Evolutionary conservation across 2,329 filamentous ascomycete species (phyloP).

Genomic region (Orbilia blumenaviensis): DNA sequence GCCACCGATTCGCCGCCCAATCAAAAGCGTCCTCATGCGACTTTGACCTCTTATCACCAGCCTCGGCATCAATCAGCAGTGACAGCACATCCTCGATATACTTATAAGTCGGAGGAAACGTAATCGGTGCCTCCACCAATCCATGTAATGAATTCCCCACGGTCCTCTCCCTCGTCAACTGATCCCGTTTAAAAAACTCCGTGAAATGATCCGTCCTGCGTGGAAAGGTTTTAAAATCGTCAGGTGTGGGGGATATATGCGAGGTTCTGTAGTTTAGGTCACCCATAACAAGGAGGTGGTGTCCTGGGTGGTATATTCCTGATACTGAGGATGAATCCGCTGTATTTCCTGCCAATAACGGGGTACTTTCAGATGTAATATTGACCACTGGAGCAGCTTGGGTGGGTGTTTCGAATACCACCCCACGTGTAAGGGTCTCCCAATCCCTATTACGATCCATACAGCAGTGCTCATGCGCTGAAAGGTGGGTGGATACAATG

Average conservation of each 20-base stretch:
- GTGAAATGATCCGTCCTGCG: slow-evolving; percentile 65
- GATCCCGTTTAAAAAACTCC: slow-evolving; percentile 73
- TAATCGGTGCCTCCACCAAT: slow-evolving; percentile 75
- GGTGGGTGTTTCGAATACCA: slow-evolving; percentile 72
- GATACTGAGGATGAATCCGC: slow-evolving; percentile 5
- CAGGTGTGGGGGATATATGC: slow-evolving; percentile 69
- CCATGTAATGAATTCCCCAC: slow-evolving; percentile 79
- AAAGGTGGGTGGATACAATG: slow-evolving; percentile 87
- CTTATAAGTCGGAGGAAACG: slow-evolving; percentile 94
- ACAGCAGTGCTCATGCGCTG: slow-evolving; percentile 83
- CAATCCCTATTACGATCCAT: slow-evolving; percentile 84
- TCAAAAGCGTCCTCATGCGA: neutral
- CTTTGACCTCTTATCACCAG: slow-evolving; percentile 61
- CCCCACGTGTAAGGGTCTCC: slow-evolving; percentile 79
- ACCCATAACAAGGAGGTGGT: slow-evolving; percentile 84
- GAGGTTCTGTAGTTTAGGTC: slow-evolving; percentile 95
- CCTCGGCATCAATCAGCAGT: slow-evolving; percentile 56
- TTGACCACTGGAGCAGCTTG: slow-evolving; percentile 51
- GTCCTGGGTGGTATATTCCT: slow-evolving; percentile 77
- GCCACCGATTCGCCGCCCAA: slow-evolving; percentile 85
- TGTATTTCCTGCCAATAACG: slow-evolving; percentile 62
- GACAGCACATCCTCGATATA: slow-evolving; percentile 64
- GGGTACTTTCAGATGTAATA: slow-evolving; percentile 6
- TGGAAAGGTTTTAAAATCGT: slow-evolving; percentile 72
- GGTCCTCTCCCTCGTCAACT: slow-evolving; percentile 76